Base-by-base conservation (phyloP, 257 asterid species). In the Eucommia ulmoides region DNA sequence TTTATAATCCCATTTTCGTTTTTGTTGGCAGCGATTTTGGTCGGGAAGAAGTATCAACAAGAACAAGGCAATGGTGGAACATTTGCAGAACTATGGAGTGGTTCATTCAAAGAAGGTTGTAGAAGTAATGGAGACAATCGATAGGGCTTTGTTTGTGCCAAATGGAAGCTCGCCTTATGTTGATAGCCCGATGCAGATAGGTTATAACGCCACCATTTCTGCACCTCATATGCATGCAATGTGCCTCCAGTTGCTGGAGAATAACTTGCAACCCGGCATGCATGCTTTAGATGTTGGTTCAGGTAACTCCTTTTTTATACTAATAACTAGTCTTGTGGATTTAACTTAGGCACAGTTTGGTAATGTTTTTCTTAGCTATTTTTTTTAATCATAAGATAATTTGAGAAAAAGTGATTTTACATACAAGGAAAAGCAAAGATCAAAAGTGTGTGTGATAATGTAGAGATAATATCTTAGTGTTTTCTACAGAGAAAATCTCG, bases 171-270 rank as follows among this genome's bases (percentile, higher is more conserved):
- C 91, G 11, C 85, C 96, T 1, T 89, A 89, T 41, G 56, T 63
- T 24, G 97, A 84, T 52, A 76, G 74, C 55, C 97, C 97, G 2
- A 59, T 82, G 85, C 82, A 66, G 56, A 84, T 88, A 52, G 97
- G 95, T 54, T 75, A 79, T 54, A 88, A 88, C 62, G 95, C 82
- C 41, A 88, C 97, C 24, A 88, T 88, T 60, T 88, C 97, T 51
- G 97, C 97, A 3, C 95, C 97, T 45, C 97, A 88, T 64, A 88
- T 88, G 97, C 97, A 88, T 71, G 95, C 93, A 8, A 78, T 76
- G 82, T 88, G 97, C 74, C 97, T 85, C 19, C 83, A 84, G 45
- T 66, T 84, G 73, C 56, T 89, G 83, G 91, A 82, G 68, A 58
- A 78, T 23, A 75, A 87, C 68, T 69, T 84, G 85, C 82, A 76